Percentiles rank a stretch among this genome's conserved stretches.
phyloP scores from a whole-genome alignment of 805 yeast genomes.

The Sugiyamaella valdiviana region DNA sequence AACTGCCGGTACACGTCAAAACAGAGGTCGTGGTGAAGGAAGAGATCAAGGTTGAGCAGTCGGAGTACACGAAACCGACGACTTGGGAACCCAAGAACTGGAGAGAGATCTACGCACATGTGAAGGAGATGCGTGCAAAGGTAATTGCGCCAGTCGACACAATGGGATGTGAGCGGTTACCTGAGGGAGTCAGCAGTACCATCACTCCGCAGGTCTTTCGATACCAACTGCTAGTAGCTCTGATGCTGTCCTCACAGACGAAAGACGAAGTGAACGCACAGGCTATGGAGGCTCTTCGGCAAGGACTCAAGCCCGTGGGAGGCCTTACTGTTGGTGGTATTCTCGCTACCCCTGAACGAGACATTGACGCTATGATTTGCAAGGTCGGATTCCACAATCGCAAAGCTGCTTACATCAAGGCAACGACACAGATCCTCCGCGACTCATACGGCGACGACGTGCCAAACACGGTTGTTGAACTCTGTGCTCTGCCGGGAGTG shows the following conservation, averaged over 20 bases:
- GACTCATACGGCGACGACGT: constrained; percentile 57
- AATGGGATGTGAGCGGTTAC: constrained; percentile 71
- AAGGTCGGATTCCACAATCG: constrained; percentile 84
- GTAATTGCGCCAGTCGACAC: constrained; percentile 81
- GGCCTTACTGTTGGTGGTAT: constrained; percentile 30
- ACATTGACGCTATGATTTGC: constrained; percentile 58
- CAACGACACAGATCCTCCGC: constrained; percentile 48
- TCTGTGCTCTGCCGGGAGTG: constrained; percentile 75
- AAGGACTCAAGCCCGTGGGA: constrained; percentile 40
- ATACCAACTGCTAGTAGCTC: constrained; percentile 68
- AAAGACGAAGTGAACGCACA: constrained; percentile 78
- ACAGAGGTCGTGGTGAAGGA: background rate
- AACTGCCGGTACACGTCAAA: background rate
- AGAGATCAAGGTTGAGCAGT: background rate
- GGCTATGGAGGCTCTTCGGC: constrained; percentile 60
- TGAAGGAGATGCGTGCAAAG: constrained; percentile 60
- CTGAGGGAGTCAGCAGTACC: constrained; percentile 32
- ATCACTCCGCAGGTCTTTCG: constrained; percentile 40
- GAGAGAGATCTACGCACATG: constrained; percentile 23
- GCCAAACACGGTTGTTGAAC: constrained; percentile 61
- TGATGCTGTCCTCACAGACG: constrained; percentile 88
- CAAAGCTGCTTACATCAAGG: constrained; percentile 65
- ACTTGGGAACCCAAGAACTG: constrained; percentile 25
- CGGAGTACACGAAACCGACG: background rate
- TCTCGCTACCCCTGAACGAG: constrained; percentile 36